Evolutionary conservation across 2,329 filamentous ascomycete species (phyloP).

Genomic region (Cladorrhinum sp.): DNA sequence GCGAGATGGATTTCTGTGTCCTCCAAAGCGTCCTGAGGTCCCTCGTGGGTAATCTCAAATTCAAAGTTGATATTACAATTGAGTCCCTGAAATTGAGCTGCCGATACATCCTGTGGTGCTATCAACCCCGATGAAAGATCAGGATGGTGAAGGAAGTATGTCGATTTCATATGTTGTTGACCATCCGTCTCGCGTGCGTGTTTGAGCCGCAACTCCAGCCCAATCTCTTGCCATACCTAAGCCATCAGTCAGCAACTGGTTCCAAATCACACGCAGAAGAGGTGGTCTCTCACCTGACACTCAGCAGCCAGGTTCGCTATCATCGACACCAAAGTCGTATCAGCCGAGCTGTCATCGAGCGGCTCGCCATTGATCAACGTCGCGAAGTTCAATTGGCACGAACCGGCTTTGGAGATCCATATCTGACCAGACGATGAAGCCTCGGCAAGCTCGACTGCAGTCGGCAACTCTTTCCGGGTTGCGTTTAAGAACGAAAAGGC

Average conservation of each 20-base stretch:
- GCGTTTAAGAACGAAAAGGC: constrained; percentile 10
- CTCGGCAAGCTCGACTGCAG: constrained; percentile 13
- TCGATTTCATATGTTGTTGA: background rate
- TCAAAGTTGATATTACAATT: constrained; percentile 17
- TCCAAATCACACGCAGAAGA: background rate
- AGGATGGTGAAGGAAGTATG: constrained; percentile 26
- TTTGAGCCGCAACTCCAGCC: constrained; percentile 23
- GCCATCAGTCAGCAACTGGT: background rate
- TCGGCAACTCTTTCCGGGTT: background rate
- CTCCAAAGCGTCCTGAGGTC: background rate
- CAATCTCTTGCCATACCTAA: constrained; percentile 26
- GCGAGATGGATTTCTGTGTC: constrained; percentile 6
- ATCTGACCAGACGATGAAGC: constrained; percentile 17
- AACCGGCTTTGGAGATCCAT: constrained; percentile 27
- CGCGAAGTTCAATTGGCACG: constrained; percentile 23
- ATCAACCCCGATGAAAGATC: constrained; percentile 26
- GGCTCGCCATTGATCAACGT: constrained; percentile 16
- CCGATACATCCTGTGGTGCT: constrained; percentile 10
- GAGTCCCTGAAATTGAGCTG: constrained; percentile 20
- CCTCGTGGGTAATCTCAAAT: background rate
- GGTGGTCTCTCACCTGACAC: constrained; percentile 18
- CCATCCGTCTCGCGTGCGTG: background rate
- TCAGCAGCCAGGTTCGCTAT: constrained; percentile 13
- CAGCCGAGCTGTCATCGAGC: background rate
- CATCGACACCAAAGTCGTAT: constrained; percentile 7